These are phyloP conservation scores for Naganishia kalamii DNA, from an alignment of 768 basidiomycete species.

Conservation along the genomic window DNA sequence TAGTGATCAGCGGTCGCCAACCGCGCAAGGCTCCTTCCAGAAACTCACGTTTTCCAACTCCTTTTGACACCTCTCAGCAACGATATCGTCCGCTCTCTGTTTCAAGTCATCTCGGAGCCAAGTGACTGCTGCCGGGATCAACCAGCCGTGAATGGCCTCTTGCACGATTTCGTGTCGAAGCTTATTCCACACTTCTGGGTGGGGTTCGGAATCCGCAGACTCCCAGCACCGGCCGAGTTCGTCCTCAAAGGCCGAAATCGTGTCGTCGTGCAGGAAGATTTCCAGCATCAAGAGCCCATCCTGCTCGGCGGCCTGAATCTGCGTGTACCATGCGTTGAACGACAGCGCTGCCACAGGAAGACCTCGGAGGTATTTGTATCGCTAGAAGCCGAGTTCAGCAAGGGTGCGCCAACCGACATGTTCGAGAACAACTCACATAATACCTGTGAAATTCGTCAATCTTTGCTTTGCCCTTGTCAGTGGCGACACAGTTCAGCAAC, in stretches of 20 bases:
- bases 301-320: slow-evolving; percentile 84
- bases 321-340: slow-evolving; percentile 71
- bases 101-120: slow-evolving; percentile 84
- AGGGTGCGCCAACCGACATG: background rate
- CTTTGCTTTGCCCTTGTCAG: slow-evolving; percentile 64
- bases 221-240: slow-evolving; percentile 34
- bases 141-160: slow-evolving; percentile 68
- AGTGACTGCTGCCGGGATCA: slow-evolving; percentile 76
- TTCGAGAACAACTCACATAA: slow-evolving; percentile 45
- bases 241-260: slow-evolving; percentile 63
- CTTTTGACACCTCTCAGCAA: slow-evolving; percentile 63
- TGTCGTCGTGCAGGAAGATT: slow-evolving; percentile 58
- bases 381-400: slow-evolving; percentile 51
- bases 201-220: background rate
- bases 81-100: slow-evolving; percentile 79
- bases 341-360: slow-evolving; percentile 69
- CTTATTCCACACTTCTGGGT: slow-evolving; percentile 84
- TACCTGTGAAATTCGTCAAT: slow-evolving; percentile 53
- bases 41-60: slow-evolving; percentile 63
- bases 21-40: background rate
- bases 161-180: slow-evolving; percentile 71
- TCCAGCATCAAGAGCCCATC: slow-evolving; percentile 75
- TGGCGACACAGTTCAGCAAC: slow-evolving; percentile 71
- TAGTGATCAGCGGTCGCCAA: background rate
- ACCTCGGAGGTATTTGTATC: slow-evolving; percentile 84